A percentile compares a stretch with the other conserved stretches of the same genome.
phyloP scores from a whole-genome alignment of 2,329 filamentous ascomycete genomes.

The Sporothrix luriei region DNA sequence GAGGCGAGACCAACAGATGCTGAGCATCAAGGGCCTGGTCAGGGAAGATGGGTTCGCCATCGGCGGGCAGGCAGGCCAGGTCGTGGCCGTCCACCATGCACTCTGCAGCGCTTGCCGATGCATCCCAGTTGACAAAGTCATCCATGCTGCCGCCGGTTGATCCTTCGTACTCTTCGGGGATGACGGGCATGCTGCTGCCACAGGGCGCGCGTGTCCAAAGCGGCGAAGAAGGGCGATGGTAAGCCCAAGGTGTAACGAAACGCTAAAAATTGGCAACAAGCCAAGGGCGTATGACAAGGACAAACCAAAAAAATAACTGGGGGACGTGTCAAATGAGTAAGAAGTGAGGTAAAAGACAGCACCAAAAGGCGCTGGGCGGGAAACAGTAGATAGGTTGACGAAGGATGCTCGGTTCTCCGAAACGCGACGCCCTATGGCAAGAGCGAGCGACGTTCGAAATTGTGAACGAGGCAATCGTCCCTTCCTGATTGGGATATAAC shows the following conservation, averaged over 20 bases:
- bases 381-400: neutral
- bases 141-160: constrained; percentile 48
- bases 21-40: constrained; percentile 35
- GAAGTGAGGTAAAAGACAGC: constrained; percentile 18
- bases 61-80: constrained; percentile 30
- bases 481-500: constrained; percentile 23
- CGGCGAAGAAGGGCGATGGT: neutral
- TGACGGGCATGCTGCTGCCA: constrained; percentile 30
- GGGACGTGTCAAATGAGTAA: constrained; percentile 14
- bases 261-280: constrained; percentile 1
- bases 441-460: constrained; percentile 15
- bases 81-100: constrained; percentile 33
- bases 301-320: neutral
- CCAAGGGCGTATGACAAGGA: constrained; percentile 21
- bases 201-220: constrained; percentile 25
- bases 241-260: neutral
- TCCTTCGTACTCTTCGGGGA: constrained; percentile 42
- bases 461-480: constrained; percentile 9
- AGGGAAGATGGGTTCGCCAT: constrained; percentile 37
- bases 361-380: neutral
- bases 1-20: constrained; percentile 24
- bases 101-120: constrained; percentile 33
- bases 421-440: constrained; percentile 25
- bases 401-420: neutral
- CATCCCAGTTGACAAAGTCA: constrained; percentile 66